These are phyloP conservation scores for Diaporthe nobilis DNA, from an alignment of 2,329 filamentous ascomycete genomes.

Conservation along the genomic window DNA sequence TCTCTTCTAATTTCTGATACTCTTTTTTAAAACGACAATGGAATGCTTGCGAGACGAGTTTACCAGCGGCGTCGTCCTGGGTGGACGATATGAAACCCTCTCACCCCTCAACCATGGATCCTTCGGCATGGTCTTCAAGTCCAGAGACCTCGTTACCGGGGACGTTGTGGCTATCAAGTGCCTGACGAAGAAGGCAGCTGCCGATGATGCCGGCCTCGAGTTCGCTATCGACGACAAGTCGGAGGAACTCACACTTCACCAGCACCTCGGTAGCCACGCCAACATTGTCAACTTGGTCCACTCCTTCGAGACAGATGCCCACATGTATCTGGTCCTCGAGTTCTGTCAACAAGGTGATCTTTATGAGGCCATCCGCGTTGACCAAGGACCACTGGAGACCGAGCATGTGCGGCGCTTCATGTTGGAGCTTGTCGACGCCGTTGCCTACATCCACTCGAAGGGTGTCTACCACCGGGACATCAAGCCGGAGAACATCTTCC, in stretches of 20 bases:
- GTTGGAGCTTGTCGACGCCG: constrained; percentile 91
- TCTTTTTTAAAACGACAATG: constrained; percentile 62
- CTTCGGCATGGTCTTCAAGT: constrained; percentile 98
- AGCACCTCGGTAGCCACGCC: constrained; percentile 81
- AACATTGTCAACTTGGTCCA: constrained; percentile 95
- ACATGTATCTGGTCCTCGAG: constrained; percentile 93
- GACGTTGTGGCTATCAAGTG: constrained; percentile 96
- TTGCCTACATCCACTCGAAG: constrained; percentile 90
- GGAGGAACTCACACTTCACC: constrained; percentile 85
- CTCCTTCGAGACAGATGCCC: constrained; percentile 91
- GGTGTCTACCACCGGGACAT: constrained; percentile 97
- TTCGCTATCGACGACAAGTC: constrained; percentile 86
- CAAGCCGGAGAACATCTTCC: constrained; percentile 99
- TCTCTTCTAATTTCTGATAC: constrained; percentile 44
- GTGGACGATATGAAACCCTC: constrained; percentile 91
- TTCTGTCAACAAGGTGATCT: constrained; percentile 96
- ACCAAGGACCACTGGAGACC: constrained; percentile 90
- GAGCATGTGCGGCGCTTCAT: constrained; percentile 98
- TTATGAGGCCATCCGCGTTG: constrained; percentile 95
- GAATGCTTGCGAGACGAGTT: constrained; percentile 91
- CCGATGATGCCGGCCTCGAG: constrained; percentile 71
- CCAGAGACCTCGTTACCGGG: constrained; percentile 82
- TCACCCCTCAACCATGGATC: constrained; percentile 98
- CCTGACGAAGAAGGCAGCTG: constrained; percentile 83
- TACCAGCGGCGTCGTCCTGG: constrained; percentile 82